phyloP scores from a whole-genome alignment of 176 grass and related monocot species.

The Phyllostachys edulis region DNA sequence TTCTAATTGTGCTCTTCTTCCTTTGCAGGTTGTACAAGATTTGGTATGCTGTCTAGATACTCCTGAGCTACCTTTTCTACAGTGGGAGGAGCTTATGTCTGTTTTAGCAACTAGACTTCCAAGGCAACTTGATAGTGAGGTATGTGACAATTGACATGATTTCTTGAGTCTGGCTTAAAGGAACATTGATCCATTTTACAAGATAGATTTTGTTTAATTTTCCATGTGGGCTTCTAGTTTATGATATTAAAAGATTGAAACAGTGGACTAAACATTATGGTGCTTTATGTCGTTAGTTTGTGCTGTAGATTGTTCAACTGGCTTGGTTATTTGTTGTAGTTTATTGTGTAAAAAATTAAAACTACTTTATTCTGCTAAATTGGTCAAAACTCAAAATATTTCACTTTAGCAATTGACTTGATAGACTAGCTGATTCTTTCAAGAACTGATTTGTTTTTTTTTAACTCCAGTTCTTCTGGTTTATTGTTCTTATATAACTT shows the following conservation, averaged over 20 bases:
- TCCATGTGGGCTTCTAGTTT: constrained; percentile 1
- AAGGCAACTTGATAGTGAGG: constrained; percentile 80
- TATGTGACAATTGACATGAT: constrained; percentile 35
- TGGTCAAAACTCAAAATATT: not conserved
- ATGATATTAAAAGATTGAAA: not conserved
- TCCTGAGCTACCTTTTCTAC: constrained; percentile 90
- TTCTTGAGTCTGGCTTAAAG: constrained; percentile 4
- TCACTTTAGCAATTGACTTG: not conserved
- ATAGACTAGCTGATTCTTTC: not conserved
- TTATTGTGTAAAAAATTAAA: constrained; percentile 2
- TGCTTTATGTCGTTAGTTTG: not conserved
- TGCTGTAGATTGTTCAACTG: constrained; percentile 4
- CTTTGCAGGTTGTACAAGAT: constrained; percentile 75
- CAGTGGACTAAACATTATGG: not conserved
- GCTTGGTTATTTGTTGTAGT: not conserved
- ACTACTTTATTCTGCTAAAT: not conserved
- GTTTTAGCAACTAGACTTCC: constrained; percentile 92
- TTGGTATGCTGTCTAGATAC: constrained; percentile 71
- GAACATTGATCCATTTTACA: not conserved
- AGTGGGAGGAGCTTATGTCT: constrained; percentile 98
- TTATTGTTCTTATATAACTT: not conserved
- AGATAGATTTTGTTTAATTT: not conserved
- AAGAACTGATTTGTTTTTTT: constrained; percentile 25
- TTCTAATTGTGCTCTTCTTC: constrained; percentile 4
- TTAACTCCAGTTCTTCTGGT: not conserved